These are phyloP conservation scores for Parasitella parasitica DNA, from an alignment of 371 early-diverging fungal genomes.

Conservation along the genomic window DNA sequence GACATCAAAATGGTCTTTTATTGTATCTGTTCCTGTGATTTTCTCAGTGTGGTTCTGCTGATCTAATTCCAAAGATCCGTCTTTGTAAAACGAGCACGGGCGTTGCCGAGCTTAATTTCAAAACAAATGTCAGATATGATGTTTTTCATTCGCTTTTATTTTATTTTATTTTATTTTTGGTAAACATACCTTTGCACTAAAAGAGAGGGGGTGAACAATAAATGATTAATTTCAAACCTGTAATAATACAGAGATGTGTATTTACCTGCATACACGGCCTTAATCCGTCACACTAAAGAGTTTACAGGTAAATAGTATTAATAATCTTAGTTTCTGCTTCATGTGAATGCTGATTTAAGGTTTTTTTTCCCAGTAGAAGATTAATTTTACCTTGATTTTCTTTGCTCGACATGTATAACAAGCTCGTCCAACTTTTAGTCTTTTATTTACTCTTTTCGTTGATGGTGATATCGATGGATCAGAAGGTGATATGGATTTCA, in stretches of 20 bases:
- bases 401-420: conserved; percentile 50
- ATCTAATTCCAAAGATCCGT: conserved; percentile 21
- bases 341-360: background rate
- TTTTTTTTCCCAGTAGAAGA: background rate
- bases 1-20: background rate
- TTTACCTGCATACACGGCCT: conserved; percentile 52
- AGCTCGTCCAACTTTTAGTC: conserved; percentile 44
- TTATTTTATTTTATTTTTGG: too few relatives aligned
- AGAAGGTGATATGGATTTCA: background rate
- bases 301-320: background rate
- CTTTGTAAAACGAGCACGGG: conserved; percentile 29
- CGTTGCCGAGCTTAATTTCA: conserved; percentile 20
- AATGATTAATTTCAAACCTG: background rate
- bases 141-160: too few relatives aligned
- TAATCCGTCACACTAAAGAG: conserved; percentile 39
- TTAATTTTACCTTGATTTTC: conserved; percentile 44
- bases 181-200: background rate
- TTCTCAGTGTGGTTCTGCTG: background rate
- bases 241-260: background rate
- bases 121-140: background rate
- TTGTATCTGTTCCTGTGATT: background rate
- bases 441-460: conserved; percentile 6
- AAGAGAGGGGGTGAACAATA: background rate
- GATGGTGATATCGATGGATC: background rate
- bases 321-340: background rate